Evolutionary conservation across 2,329 filamentous ascomycete species (phyloP).

Genomic region (Penicillium sp.): DNA sequence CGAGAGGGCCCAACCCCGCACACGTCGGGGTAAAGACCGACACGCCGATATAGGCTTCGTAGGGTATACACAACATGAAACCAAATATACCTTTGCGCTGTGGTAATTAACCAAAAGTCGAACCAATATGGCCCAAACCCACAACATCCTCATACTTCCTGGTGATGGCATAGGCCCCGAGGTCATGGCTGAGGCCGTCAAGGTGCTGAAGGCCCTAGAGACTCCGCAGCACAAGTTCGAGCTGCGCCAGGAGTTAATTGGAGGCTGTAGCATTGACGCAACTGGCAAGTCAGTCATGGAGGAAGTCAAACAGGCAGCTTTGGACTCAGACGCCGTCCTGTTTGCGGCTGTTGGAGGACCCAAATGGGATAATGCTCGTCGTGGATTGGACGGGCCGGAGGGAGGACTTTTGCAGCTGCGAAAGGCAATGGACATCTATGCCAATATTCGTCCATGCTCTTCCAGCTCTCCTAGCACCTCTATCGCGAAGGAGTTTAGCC

Average conservation of each 20-base stretch:
- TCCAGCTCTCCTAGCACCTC: slow-evolving; percentile 73
- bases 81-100: neutral
- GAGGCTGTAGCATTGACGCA: slow-evolving; percentile 81
- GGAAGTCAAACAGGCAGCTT: slow-evolving; percentile 72
- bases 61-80: neutral
- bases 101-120: neutral
- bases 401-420: slow-evolving; percentile 81
- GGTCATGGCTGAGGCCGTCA: slow-evolving; percentile 50
- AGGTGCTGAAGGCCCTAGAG: slow-evolving; percentile 75
- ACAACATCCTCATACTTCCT: slow-evolving; percentile 71
- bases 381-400: slow-evolving; percentile 75
- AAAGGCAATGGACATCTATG: slow-evolving; percentile 84
- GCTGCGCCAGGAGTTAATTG: slow-evolving; percentile 78
- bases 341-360: slow-evolving; percentile 88
- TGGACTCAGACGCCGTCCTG: slow-evolving; percentile 78
- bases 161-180: slow-evolving; percentile 81
- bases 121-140: slow-evolving; percentile 36
- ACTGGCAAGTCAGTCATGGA: slow-evolving; percentile 73
- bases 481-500: slow-evolving; percentile 72
- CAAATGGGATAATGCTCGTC: slow-evolving; percentile 72
- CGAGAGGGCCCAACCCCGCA: slow-evolving; percentile 25
- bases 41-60: slow-evolving; percentile 10
- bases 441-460: slow-evolving; percentile 75
- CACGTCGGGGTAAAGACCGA: slow-evolving; percentile 26
- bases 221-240: slow-evolving; percentile 70